Percentiles rank a stretch among this genome's conserved stretches.
Conservation (phyloP, 2,329 filamentous ascomycete species). For the Alternaria infectoria region DNA sequence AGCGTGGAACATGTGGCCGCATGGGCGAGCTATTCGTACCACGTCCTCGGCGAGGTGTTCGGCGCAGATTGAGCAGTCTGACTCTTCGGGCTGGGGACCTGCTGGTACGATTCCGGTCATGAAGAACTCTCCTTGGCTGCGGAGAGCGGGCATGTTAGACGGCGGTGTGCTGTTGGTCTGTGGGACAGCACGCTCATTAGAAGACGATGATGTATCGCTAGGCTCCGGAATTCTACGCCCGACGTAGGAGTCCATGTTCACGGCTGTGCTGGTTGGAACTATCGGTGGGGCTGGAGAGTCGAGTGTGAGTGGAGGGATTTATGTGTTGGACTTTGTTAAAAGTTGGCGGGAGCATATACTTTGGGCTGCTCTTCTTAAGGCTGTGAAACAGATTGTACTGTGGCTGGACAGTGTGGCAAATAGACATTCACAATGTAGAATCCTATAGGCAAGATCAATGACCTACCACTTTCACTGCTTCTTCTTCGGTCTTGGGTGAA, state of each 20-base stretch:
- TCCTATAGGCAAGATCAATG: not conserved
- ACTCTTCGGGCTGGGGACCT: not conserved
- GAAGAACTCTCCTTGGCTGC: conserved; percentile 7
- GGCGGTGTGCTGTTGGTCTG: not conserved
- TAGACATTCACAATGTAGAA: not conserved
- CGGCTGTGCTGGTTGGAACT: not conserved
- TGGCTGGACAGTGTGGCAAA: not conserved
- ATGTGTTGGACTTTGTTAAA: too few species aligned
- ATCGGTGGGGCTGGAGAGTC: not conserved
- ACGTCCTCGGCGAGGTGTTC: not conserved
- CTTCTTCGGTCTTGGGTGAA: not conserved
- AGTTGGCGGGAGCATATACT: too few species aligned
- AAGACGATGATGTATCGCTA: not conserved
- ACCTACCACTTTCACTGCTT: not conserved
- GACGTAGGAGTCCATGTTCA: not conserved
- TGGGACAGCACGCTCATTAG: not conserved
- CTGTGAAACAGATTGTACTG: not conserved
- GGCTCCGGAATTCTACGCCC: not conserved
- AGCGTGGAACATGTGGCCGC: conserved; percentile 2
- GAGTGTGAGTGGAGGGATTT: not conserved
- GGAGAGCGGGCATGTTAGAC: not conserved
- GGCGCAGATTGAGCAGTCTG: not conserved
- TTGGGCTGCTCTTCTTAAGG: too few species aligned
- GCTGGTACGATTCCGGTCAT: not conserved
- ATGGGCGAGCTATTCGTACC: not conserved